These are phyloP conservation scores for Cryphonectria japonica DNA, from an alignment of 2,329 filamentous ascomycete genomes.

Conservation along the genomic window DNA sequence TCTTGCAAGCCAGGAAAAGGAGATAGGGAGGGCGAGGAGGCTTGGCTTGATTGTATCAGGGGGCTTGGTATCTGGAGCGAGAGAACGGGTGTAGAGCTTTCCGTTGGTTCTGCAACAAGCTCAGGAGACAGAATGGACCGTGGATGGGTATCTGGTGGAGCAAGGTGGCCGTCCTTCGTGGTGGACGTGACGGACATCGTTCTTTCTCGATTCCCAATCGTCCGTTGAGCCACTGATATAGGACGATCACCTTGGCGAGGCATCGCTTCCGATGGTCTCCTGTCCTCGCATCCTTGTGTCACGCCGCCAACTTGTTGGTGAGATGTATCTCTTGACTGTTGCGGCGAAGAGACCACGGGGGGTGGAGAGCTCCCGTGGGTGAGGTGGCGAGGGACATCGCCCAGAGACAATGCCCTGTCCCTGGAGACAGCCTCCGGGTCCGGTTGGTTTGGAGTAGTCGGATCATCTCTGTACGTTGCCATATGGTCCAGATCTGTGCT, in stretches of 20 bases:
- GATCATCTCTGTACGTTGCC: conserved; percentile 26
- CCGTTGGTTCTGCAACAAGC: conserved; percentile 25
- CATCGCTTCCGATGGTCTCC: conserved; percentile 7
- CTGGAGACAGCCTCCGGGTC: conserved; percentile 32
- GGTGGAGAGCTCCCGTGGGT: conserved; percentile 30
- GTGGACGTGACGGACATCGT: conserved; percentile 32
- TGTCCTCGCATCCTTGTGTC: background rate
- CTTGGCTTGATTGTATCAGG: conserved; percentile 46
- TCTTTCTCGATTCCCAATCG: conserved; percentile 38
- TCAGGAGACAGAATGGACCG: conserved; percentile 29
- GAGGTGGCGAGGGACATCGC: conserved; percentile 43
- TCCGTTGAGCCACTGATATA: conserved; percentile 15
- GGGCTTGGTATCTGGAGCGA: conserved; percentile 53
- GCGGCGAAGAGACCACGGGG: conserved; percentile 5
- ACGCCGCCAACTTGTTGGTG: background rate
- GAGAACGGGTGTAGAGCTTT: conserved; percentile 28
- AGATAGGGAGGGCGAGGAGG: conserved; percentile 53
- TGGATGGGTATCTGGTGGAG: conserved; percentile 35
- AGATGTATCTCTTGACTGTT: background rate
- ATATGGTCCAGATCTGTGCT: conserved; percentile 17
- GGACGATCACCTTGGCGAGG: conserved; percentile 12
- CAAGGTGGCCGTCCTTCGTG: conserved; percentile 38
- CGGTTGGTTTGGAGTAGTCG: conserved; percentile 5
- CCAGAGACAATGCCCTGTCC: conserved; percentile 52
- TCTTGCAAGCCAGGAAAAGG: conserved; percentile 74